phyloP scores from a whole-genome alignment of 2,329 filamentous ascomycete genomes.

The Fusarium sacchari region DNA sequence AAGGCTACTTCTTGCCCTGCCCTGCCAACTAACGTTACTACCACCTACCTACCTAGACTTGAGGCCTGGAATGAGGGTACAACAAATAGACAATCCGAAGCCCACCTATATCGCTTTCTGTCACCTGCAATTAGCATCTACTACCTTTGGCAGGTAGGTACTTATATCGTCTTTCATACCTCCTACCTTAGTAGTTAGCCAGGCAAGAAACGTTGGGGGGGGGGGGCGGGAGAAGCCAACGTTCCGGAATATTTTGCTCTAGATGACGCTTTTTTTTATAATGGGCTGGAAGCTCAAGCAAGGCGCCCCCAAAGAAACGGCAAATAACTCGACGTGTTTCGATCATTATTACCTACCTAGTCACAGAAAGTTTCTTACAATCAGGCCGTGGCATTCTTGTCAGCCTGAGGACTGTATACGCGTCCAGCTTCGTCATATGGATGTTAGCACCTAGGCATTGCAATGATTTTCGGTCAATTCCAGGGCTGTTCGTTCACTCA shows the following conservation, averaged over 20 bases:
- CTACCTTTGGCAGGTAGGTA: not conserved
- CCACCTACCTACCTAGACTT: no score
- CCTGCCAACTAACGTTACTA: constrained; percentile 9
- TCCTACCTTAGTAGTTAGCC: not conserved
- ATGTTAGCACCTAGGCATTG: not conserved
- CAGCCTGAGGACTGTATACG: constrained; percentile 26
- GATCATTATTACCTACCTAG: not conserved
- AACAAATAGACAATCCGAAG: not conserved
- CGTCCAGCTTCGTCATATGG: constrained; percentile 24
- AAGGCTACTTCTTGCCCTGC: not conserved
- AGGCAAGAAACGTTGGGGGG: constrained; percentile 11
- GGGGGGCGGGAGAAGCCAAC: constrained; percentile 5
- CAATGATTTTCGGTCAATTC: not conserved
- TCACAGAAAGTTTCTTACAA: not conserved
- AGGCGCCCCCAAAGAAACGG: not conserved
- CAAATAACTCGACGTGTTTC: not conserved
- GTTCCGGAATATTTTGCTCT: constrained; percentile 1
- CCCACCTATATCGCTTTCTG: not conserved
- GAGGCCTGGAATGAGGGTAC: not conserved
- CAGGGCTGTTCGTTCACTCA: not conserved
- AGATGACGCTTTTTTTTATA: constrained; percentile 9
- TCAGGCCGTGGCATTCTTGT: constrained; percentile 27
- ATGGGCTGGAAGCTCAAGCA: constrained; percentile 6
- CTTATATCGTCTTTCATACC: not conserved
- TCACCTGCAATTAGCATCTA: not conserved